Conservation (phyloP, 129 eudicot genomes). For the Centrapalus pauciflorus region DNA sequence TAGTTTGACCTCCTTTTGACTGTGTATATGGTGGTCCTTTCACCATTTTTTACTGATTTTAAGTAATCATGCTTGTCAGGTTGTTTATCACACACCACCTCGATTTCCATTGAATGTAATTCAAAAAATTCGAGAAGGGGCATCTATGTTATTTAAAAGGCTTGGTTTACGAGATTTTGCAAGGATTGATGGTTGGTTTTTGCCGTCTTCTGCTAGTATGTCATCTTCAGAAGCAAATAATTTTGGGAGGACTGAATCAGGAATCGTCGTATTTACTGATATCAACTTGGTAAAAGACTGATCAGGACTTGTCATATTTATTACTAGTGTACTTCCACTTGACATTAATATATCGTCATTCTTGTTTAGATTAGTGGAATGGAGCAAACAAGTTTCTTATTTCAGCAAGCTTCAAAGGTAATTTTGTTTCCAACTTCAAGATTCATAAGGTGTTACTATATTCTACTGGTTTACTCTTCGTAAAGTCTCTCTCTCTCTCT, state of each 20-base stretch:
- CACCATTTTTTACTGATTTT: not conserved
- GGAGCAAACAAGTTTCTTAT: slow-evolving; percentile 96
- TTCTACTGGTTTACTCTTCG: not conserved
- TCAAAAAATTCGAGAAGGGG: slow-evolving; percentile 66
- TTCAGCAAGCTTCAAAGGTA: slow-evolving; percentile 99
- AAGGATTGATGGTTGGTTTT: slow-evolving; percentile 93
- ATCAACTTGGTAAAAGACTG: slow-evolving; percentile 63
- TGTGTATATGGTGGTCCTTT: not conserved
- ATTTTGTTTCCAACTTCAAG: not conserved
- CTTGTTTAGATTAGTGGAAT: slow-evolving; percentile 76
- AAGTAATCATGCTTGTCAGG: no score
- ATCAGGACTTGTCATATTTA: not conserved
- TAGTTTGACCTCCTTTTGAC: slow-evolving; percentile 1
- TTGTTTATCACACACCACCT: slow-evolving; percentile 94
- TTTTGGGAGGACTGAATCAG: slow-evolving; percentile 62
- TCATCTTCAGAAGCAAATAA: slow-evolving; percentile 36
- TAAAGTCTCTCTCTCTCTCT: no score
- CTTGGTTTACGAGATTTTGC: slow-evolving; percentile 93
- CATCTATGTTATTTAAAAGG: slow-evolving; percentile 61
- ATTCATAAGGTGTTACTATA: not conserved
- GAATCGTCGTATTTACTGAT: slow-evolving; percentile 73
- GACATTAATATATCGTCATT: not conserved
- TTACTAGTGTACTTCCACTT: not conserved
- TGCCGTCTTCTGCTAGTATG: slow-evolving; percentile 49
- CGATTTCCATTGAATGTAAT: slow-evolving; percentile 75